Evolutionary conservation across 1,284 basidiomycete genomes (phyloP).

Genomic region (Bondarzewia mesenterica): DNA sequence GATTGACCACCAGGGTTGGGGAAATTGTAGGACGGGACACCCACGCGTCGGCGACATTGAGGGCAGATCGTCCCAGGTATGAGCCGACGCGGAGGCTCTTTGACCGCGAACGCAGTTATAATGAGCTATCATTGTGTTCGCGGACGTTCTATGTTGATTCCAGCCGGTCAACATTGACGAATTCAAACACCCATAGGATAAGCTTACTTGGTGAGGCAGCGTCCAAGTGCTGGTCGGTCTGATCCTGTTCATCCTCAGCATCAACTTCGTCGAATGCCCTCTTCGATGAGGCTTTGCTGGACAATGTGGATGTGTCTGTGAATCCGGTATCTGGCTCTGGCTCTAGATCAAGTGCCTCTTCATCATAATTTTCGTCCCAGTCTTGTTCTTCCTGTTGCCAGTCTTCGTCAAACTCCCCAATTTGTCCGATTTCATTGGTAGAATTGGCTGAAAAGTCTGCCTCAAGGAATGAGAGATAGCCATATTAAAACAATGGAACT

Average conservation of each 20-base stretch:
- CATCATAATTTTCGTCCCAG: background rate
- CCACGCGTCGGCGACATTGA: too few species aligned
- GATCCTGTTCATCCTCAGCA: background rate
- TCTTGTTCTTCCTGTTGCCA: background rate
- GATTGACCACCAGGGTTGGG: too few species aligned
- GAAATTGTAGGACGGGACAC: too few species aligned
- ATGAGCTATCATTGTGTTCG: too few species aligned
- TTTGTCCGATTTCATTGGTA: background rate
- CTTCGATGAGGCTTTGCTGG: background rate
- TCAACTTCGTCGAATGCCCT: slow-evolving; percentile 1
- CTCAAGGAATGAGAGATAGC: background rate
- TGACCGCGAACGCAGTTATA: too few species aligned
- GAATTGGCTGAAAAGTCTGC: background rate
- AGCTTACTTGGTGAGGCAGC: background rate
- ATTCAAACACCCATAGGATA: background rate
- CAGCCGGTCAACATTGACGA: too few species aligned
- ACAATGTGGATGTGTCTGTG: background rate
- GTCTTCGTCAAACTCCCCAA: background rate
- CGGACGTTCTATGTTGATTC: too few species aligned
- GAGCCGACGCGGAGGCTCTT: too few species aligned
- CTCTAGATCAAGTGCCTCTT: background rate
- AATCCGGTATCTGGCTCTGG: background rate
- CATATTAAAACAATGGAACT: background rate
- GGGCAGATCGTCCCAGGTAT: too few species aligned
- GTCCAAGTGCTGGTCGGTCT: background rate